These are phyloP conservation scores for Glaciozyma antarctica DNA, from an alignment of 768 basidiomycete genomes.

Conservation along the genomic window DNA sequence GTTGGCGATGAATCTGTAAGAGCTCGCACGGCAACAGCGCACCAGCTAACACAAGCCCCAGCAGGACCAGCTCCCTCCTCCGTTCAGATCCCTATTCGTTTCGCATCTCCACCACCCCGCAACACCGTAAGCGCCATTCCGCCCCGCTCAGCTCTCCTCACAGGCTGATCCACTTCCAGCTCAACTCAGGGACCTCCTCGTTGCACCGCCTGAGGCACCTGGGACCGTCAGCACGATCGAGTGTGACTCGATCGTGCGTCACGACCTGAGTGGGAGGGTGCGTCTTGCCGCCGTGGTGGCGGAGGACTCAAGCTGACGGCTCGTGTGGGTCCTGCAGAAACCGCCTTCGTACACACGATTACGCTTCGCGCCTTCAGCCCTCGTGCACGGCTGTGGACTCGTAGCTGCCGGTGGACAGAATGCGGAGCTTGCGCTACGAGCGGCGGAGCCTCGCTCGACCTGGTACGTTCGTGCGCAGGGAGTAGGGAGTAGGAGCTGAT, in stretches of 20 bases:
- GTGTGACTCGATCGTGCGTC: constrained; percentile 19
- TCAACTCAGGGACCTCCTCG: constrained; percentile 27
- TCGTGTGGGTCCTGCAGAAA: neutral
- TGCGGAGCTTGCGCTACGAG: constrained; percentile 29
- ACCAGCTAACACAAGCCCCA: too few relatives aligned
- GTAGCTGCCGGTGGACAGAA: constrained; percentile 32
- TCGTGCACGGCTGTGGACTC: constrained; percentile 28
- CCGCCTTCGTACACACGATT: constrained; percentile 22
- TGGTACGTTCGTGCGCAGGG: constrained; percentile 8
- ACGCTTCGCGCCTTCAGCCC: constrained; percentile 19
- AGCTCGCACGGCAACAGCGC: too few relatives aligned
- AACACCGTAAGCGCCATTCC: too few relatives aligned
- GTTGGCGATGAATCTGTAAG: too few relatives aligned
- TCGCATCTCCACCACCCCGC: too few relatives aligned
- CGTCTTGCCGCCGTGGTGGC: neutral
- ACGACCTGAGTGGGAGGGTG: constrained; percentile 8
- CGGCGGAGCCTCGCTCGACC: neutral
- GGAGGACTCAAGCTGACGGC: neutral
- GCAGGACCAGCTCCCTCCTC: too few relatives aligned
- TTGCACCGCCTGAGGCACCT: constrained; percentile 1
- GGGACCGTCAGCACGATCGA: constrained; percentile 5
- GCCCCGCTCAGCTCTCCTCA: too few relatives aligned
- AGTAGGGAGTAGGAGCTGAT: neutral
- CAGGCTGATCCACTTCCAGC: constrained; percentile 1
- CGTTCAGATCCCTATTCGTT: too few relatives aligned